These are phyloP conservation scores for Phascolomyces articulosus DNA, from an alignment of 371 early-diverging fungal species.

Conservation along the genomic window DNA sequence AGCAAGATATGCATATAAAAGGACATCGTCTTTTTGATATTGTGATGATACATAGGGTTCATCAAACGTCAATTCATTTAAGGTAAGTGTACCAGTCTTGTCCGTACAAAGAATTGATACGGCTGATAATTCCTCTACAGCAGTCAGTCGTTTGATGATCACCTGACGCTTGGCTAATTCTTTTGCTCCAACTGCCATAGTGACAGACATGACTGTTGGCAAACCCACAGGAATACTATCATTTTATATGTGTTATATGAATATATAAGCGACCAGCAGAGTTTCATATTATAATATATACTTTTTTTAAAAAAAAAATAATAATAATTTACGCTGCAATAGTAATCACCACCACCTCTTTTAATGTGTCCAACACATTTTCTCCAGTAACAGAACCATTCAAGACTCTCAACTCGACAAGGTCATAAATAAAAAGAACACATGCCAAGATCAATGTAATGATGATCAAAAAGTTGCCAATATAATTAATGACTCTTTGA, in stretches of 20 bases:
- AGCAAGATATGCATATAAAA: slow-evolving; percentile 83
- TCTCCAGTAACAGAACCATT: slow-evolving; percentile 37
- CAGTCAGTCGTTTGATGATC: slow-evolving; percentile 93
- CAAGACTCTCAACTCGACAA: slow-evolving; percentile 52
- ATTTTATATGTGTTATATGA: background rate
- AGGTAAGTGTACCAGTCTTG: slow-evolving; percentile 96
- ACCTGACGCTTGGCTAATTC: slow-evolving; percentile 92
- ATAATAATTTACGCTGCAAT: slow-evolving; percentile 87
- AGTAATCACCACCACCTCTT: slow-evolving; percentile 88
- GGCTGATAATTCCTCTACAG: slow-evolving; percentile 95
- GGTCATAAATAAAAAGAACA: slow-evolving; percentile 79
- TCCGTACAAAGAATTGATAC: slow-evolving; percentile 95
- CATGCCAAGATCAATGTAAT: slow-evolving; percentile 81
- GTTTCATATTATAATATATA: background rate
- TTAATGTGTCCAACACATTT: slow-evolving; percentile 67
- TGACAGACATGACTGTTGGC: slow-evolving; percentile 96
- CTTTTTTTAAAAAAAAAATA: background rate
- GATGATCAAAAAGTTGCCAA: slow-evolving; percentile 91
- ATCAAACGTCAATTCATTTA: slow-evolving; percentile 90
- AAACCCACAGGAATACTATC: slow-evolving; percentile 90
- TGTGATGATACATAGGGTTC: slow-evolving; percentile 79
- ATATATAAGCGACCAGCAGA: no score
- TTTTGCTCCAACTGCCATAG: slow-evolving; percentile 95
- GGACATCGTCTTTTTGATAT: slow-evolving; percentile 81
- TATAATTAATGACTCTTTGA: slow-evolving; percentile 89